Base-by-base conservation (phyloP, 495 filamentous ascomycete genomes). In the Evernia prunastri region DNA sequence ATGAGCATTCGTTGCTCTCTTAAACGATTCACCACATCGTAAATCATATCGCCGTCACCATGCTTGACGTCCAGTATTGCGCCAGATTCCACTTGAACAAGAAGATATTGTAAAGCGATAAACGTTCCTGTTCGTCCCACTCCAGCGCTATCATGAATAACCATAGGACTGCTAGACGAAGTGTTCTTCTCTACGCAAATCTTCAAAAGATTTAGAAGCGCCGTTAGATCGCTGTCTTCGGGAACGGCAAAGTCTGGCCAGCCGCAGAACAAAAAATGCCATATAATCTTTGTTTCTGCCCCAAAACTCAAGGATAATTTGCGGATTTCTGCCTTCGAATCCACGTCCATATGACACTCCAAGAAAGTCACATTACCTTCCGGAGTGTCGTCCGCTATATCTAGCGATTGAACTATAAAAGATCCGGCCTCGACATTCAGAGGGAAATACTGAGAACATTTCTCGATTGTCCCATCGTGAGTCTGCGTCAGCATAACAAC, bases 401-500 rank as follows among this genome's bases (percentile, higher is more conserved):
- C 80, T 23, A 80, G 72, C 65, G 83, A 82, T 17, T 74, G 74
- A 23, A 87, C 37, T 18, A 47, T 25, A n/a, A 69, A 69, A 29
- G 40, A 15, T 67, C 72, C 77, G 29, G 84, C 77, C 27, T 86
- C 80, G 23, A 75, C 62, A 37, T 80, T 76, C 35, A 82, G 73
- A 0, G 94, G 94, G 66, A 91, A 99, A 68, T 99, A 99, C 53
- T 87, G 92, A 53, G 79, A 90, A 72, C 95, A 97, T 73, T 99
- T 97, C 69, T 96, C 90, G 66, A 81, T 80, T n/a, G 83, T 85
- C 4, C 80, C 77, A 72, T 96, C 93, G 65, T 89, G 85, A 1
- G 90, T 96, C 71, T 92, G 89, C 27, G 93, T 97, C 66, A 97
- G 83, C 95, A 97, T 97, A 36, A 97, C 87, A 59, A 99, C 88